Percentiles rank a stretch among this genome's conserved stretches.
Evolutionary conservation across 2,329 filamentous ascomycete species (phyloP).

Genomic region (Raffaelea ambrosiae): DNA sequence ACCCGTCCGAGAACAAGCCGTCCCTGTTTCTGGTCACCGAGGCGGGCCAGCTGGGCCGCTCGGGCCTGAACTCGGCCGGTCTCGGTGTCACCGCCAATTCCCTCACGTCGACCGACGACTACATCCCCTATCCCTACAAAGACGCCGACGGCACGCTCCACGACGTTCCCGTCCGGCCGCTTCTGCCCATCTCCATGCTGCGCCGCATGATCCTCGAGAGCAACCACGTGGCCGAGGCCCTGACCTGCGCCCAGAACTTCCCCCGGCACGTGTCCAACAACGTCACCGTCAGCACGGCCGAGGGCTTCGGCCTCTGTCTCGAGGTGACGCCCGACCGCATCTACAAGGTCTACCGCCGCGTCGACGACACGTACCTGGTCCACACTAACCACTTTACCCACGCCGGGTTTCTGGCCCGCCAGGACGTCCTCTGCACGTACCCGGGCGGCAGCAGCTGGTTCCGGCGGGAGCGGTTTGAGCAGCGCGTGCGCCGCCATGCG

Average conservation of each 20-base stretch:
- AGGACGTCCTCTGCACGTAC: conserved; percentile 12
- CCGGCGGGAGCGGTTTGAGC: conserved; percentile 11
- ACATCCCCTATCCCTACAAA: conserved; percentile 9
- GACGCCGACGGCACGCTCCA: conserved; percentile 1
- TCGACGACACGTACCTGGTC: conserved; percentile 14
- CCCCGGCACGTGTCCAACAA: conserved; percentile 20
- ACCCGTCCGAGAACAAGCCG: conserved; percentile 11
- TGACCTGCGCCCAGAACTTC: conserved; percentile 8
- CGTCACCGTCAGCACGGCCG: conserved; percentile 13
- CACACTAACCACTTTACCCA: conserved; percentile 20
- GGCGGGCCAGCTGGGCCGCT: conserved; percentile 18
- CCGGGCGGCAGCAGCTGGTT: conserved; percentile 16
- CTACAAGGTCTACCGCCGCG: conserved; percentile 11
- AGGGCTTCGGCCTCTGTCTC: conserved; percentile 15
- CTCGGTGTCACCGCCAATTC: conserved; percentile 19
- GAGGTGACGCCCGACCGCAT: conserved; percentile 17
- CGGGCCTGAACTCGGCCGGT: conserved; percentile 21
- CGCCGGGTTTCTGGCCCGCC: conserved; percentile 12
- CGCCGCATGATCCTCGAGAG: conserved; percentile 17
- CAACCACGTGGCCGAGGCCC: conserved; percentile 11
- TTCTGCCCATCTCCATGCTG: conserved; percentile 16
- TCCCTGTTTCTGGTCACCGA: conserved; percentile 19
- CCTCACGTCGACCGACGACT: conserved; percentile 17
- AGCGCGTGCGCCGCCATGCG: conserved; percentile 5
- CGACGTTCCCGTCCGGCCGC: conserved; percentile 4